Evolutionary conservation across 148 eudicot genomes (phyloP).

Genomic region (Talinum fruticosum): DNA sequence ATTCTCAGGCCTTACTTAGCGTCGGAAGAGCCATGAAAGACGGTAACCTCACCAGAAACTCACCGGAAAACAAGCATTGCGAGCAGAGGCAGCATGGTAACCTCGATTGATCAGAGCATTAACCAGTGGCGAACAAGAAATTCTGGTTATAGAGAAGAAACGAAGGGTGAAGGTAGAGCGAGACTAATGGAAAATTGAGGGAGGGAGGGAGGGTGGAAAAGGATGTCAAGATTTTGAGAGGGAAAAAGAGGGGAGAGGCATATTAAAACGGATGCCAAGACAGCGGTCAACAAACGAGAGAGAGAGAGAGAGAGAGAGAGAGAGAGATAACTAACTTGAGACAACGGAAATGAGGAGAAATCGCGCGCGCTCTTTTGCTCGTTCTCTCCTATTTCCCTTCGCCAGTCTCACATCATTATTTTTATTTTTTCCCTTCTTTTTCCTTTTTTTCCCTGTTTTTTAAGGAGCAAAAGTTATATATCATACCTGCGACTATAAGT

Average conservation of each 20-base stretch:
- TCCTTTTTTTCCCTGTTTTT: too few species aligned
- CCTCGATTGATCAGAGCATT: not conserved
- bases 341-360: not conserved
- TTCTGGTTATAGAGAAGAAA: too few species aligned
- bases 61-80: not conserved
- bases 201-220: not conserved
- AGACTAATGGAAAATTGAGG: not conserved
- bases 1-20: not conserved
- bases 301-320: too few species aligned
- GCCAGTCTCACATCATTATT: not conserved
- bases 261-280: not conserved
- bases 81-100: not conserved
- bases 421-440: too few species aligned
- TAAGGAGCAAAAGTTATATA: too few species aligned
- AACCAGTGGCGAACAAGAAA: too few species aligned
- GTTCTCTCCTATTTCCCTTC: not conserved
- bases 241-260: conserved; percentile 10
- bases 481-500: too few species aligned
- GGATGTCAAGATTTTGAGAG: not conserved
- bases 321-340: conserved; percentile 9
- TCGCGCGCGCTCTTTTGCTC: conserved; percentile 7
- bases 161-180: not conserved
- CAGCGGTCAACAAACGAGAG: not conserved
- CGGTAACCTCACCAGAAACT: not conserved
- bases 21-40: not conserved